Evolutionary conservation across 768 basidiomycete species (phyloP), one percentile per base, ranked within the genome.

Genomic region (Gautieria morchelliformis): DNA sequence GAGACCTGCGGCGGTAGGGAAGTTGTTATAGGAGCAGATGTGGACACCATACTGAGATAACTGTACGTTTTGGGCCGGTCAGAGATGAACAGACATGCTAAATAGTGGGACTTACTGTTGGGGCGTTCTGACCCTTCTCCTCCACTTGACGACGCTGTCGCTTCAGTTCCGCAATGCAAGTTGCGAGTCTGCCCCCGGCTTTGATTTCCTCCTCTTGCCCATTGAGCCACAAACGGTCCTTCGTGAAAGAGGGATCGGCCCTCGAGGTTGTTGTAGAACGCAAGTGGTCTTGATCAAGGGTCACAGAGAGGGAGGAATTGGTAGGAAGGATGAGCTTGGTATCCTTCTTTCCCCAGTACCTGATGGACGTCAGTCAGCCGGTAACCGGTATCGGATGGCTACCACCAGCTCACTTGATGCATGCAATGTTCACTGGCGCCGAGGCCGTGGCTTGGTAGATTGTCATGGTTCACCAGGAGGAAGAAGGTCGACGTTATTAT

Each of bases 311-410:
- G 10, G 95, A 98, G 0, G 93, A 92, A 73, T 99, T 99, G 61
- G 93, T 97, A 45, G 96, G 96, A 58, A 99, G 77, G 68, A 97
- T 97, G 61, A 98, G 83, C 64, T 85, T 81, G 4, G 92, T 94
- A 72, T 97, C 89, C 60, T 96, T 89, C 72, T 99, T 99, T 62
- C 96, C 96, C 96, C 96, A 99, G 78, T 98, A 98, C 70, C 89
- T 94, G 67, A 8, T 22, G 30, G 35, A 17, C 22, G n/a, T 48
- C 48, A 59, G 56, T n/a, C 30, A 58, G 19, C 56, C 58, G 19
- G 15, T 32, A 19, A 59, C 61, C 39, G 58, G 37, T 33, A 15
- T 40, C 40, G 22, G 24, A 62, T 47, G 19, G 45, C 20, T 52
- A 20, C 24, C 8, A n/a, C 24, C 41, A 11, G 62, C 78, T 65